Evolutionary conservation across 108 stramenopile genomes (phyloP).

Genomic region (Ochromonas danica): DNA sequence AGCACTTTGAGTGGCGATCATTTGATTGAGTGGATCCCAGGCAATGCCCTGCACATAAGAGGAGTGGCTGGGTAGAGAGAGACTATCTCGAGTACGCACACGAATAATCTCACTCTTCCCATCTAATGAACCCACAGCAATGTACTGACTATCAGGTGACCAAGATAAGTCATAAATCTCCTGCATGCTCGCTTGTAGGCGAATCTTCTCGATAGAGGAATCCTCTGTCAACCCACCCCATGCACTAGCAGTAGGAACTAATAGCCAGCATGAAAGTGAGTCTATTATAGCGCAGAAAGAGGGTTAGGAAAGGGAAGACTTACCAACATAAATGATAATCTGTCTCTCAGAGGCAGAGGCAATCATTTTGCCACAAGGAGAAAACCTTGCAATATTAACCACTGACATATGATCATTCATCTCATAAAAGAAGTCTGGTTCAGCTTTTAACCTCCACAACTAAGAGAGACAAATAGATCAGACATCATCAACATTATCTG

Average conservation of each 20-base stretch:
- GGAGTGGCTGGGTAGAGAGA: conserved; percentile 46
- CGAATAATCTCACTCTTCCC: conserved; percentile 50
- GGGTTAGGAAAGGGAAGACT: background rate
- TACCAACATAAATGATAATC: conserved; percentile 15
- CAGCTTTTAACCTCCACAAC: no score
- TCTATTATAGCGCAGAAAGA: background rate
- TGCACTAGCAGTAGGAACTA: background rate
- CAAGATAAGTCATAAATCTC: conserved; percentile 57
- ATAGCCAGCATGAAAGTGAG: background rate
- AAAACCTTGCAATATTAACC: conserved; percentile 27
- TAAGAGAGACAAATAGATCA: no score
- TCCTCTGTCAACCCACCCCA: background rate
- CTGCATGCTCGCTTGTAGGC: conserved; percentile 36
- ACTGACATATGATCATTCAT: background rate
- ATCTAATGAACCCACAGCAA: conserved; percentile 49
- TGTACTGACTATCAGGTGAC: conserved; percentile 43
- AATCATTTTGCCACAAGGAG: conserved; percentile 25
- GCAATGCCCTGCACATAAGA: conserved; percentile 55
- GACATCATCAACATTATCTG: no score
- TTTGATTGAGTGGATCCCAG: conserved; percentile 56
- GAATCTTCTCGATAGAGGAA: background rate
- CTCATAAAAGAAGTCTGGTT: conserved; percentile 9
- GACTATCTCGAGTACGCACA: conserved; percentile 34
- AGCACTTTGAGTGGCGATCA: conserved; percentile 54
- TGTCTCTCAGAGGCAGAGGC: conserved; percentile 29